Evolutionary conservation across 257 asterid genomes (phyloP), one percentile per base, ranked within the genome.

Genomic region (Nicotiana obtusifolia): DNA sequence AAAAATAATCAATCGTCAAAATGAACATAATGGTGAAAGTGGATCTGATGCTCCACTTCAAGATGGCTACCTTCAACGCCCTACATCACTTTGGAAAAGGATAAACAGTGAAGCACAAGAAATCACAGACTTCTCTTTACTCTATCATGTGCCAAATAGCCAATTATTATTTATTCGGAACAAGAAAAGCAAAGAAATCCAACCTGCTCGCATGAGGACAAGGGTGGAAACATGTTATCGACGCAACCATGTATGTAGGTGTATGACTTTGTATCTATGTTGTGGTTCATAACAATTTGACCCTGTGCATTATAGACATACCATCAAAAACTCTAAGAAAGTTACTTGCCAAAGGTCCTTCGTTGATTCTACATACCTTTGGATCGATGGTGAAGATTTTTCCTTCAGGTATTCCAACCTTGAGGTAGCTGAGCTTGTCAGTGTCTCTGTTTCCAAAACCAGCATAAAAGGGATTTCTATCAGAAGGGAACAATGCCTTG

Each of bases 371-470:
- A 64, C 26, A 56, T 89, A 94, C 99, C 99, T 93, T 95, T 20
- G 99, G 96, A 81, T 95, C 92, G 68, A 95, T 94, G 82, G 91
- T 95, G 84, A 95, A 95, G 83, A 95, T 95, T 87, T 94, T 95
- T 31, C 96, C 97, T 81, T 81, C 88, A 6, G 99, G 99, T 28
- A 95, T 94, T 68, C 98, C 98, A 75, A 93, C 99, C 87, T 91
- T 95, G 31, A 95, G 93, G 86, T 95, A 95, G 93, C 99, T 94
- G 64, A 95, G 71, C 87, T 95, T 97, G 78, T 95, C 99, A 4
- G 98, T 95, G 85, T 95, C 97, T 86, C 98, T 87, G 89, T 95
- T 95, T 78, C 99, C 99, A 82, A 95, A 95, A 76, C 99, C 99
- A 84, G 99, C 99, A 88, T 95, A 95, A 84, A 95, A 95, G 26